These are phyloP conservation scores for Clarireedia paspali DNA, from an alignment of 2,329 filamentous ascomycete species.

Conservation along the genomic window DNA sequence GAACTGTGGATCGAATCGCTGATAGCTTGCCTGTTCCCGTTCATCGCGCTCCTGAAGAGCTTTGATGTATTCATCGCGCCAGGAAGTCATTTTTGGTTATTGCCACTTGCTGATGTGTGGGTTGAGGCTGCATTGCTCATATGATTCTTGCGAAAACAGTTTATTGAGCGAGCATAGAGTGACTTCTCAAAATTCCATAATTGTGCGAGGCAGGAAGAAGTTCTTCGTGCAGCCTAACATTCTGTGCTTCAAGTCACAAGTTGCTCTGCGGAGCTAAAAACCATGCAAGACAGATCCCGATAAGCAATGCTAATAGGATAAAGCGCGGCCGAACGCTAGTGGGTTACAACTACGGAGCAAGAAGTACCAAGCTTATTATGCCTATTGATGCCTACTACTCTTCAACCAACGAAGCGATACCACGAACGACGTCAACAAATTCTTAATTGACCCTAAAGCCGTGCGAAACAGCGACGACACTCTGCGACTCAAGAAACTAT, in stretches of 20 bases:
- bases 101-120: slow-evolving; percentile 5
- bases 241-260: background rate
- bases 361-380: slow-evolving; percentile 6
- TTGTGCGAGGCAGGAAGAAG: background rate
- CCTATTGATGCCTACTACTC: background rate
- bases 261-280: background rate
- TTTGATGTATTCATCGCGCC: slow-evolving; percentile 74
- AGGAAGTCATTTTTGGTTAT: slow-evolving; percentile 33
- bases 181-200: background rate
- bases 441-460: background rate
- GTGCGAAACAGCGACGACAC: too few species aligned
- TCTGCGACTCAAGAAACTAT: background rate
- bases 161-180: background rate
- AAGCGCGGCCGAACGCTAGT: slow-evolving; percentile 11
- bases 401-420: background rate
- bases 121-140: slow-evolving; percentile 7
- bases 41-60: slow-evolving; percentile 66
- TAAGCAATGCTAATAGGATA: slow-evolving; percentile 13
- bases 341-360: background rate
- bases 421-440: background rate
- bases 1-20: slow-evolving; percentile 52
- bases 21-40: slow-evolving; percentile 54
- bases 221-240: background rate
- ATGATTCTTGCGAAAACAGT: background rate
- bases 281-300: slow-evolving; percentile 2